Conservation (phyloP, 768 basidiomycete species). For the Daedaleopsis sinensis region DNA sequence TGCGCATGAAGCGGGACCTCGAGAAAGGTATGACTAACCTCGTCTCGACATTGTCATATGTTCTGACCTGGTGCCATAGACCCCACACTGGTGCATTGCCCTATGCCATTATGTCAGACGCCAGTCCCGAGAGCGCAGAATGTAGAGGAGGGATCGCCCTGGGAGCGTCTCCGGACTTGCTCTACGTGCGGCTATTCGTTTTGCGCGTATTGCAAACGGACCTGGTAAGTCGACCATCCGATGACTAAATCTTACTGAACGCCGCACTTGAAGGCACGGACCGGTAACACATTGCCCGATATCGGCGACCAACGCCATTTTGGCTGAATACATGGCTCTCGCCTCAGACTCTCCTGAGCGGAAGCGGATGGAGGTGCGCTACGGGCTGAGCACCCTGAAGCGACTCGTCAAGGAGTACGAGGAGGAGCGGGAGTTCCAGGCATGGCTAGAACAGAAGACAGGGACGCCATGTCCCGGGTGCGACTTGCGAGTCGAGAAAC, state of each 20-base stretch:
- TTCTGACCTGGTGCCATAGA: slow-evolving; percentile 44
- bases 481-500: slow-evolving; percentile 72
- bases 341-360: slow-evolving; percentile 55
- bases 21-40: slow-evolving; percentile 60
- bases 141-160: slow-evolving; percentile 60
- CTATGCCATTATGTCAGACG: slow-evolving; percentile 79
- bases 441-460: slow-evolving; percentile 73
- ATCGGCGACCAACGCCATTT: slow-evolving; percentile 63
- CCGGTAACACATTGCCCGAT: slow-evolving; percentile 72
- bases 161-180: slow-evolving; percentile 76
- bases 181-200: slow-evolving; percentile 74
- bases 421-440: slow-evolving; percentile 74
- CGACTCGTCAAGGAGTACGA: slow-evolving; percentile 63
- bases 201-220: slow-evolving; percentile 79
- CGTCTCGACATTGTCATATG: neutral
- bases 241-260: slow-evolving; percentile 4
- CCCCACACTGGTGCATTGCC: slow-evolving; percentile 81
- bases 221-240: slow-evolving; percentile 57
- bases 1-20: slow-evolving; percentile 68
- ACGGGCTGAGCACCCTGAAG: slow-evolving; percentile 62
- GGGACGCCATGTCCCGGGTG: slow-evolving; percentile 73
- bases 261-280: slow-evolving; percentile 68
- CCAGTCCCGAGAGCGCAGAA: slow-evolving; percentile 64
- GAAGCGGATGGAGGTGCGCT: slow-evolving; percentile 56
- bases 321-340: slow-evolving; percentile 66